phyloP scores from a whole-genome alignment of 257 asterid genomes.

The Perilla frutescens region DNA sequence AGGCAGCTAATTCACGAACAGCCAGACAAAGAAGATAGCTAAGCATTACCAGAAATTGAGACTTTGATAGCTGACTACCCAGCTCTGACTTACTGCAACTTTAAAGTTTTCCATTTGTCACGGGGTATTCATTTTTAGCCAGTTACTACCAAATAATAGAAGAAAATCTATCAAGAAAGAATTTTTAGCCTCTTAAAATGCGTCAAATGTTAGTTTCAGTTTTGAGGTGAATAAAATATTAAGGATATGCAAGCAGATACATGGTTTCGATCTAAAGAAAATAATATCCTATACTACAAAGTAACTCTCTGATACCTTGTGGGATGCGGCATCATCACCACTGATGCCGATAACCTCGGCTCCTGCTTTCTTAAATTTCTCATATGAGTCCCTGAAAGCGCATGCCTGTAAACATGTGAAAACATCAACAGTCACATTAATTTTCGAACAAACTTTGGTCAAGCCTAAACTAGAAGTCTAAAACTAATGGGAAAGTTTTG shows the following conservation, averaged over 20 bases:
- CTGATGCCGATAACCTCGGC: slow-evolving; percentile 95
- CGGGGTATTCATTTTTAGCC: background rate
- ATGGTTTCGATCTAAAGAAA: background rate
- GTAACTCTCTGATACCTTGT: slow-evolving; percentile 64
- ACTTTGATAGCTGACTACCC: background rate
- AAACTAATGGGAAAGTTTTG: background rate
- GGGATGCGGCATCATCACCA: slow-evolving; percentile 79
- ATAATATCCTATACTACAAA: background rate
- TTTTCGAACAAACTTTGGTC: background rate
- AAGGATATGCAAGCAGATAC: background rate
- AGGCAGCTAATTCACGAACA: background rate
- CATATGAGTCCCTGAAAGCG: slow-evolving; percentile 96
- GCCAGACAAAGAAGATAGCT: slow-evolving; percentile 10
- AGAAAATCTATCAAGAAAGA: background rate
- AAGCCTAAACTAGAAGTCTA: background rate
- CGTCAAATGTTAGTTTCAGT: slow-evolving; percentile 2
- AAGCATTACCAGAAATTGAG: slow-evolving; percentile 15
- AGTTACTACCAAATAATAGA: background rate
- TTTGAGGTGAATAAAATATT: background rate
- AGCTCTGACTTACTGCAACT: background rate
- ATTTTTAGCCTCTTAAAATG: background rate
- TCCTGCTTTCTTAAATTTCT: slow-evolving; percentile 97
- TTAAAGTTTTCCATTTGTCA: too few species aligned
- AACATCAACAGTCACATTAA: slow-evolving; percentile 2
- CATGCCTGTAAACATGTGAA: slow-evolving; percentile 73